Percentiles rank a stretch among this genome's conserved stretches.
These are phyloP conservation scores for Xylaria multiplex DNA, from an alignment of 2,329 filamentous ascomycete species.

Conservation along the genomic window DNA sequence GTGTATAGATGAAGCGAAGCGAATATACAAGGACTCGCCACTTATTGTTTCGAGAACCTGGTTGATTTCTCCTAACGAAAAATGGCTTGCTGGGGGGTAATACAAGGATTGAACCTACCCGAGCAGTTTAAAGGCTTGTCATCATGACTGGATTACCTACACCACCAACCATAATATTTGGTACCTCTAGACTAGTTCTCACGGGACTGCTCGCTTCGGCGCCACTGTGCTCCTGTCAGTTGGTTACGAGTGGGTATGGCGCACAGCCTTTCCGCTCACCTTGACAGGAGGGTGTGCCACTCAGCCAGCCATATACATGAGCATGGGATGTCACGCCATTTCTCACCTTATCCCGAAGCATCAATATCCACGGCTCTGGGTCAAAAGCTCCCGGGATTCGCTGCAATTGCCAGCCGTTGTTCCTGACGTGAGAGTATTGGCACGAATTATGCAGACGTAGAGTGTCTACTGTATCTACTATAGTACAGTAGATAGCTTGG, in stretches of 20 bases:
- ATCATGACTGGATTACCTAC: constrained; percentile 1
- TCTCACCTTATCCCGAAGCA: constrained; percentile 27
- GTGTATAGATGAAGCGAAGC: constrained; percentile 25
- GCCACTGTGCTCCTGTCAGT: constrained; percentile 15
- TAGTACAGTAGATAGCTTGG: background rate
- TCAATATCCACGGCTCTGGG: constrained; percentile 33
- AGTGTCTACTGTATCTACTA: background rate
- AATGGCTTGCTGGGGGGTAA: background rate
- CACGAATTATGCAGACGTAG: background rate
- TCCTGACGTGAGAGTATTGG: constrained; percentile 12
- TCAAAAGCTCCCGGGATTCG: constrained; percentile 15
- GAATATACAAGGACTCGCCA: constrained; percentile 9
- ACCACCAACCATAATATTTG: background rate
- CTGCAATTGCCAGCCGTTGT: constrained; percentile 12
- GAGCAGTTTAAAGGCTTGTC: constrained; percentile 8
- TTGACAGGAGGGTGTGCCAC: constrained; percentile 28
- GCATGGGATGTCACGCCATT: constrained; percentile 24
- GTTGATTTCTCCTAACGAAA: constrained; percentile 1
- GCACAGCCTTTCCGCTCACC: constrained; percentile 12
- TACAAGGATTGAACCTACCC: background rate
- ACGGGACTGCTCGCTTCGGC: constrained; percentile 12
- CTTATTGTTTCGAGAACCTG: constrained; percentile 1
- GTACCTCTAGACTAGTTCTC: constrained; percentile 6
- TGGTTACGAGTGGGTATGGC: constrained; percentile 19
- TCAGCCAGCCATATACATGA: constrained; percentile 20